Evolutionary conservation across 1,139 yeast genomes (phyloP), one percentile per base, ranked within the genome.

Genomic region (Sugiyamaella xylanicola): DNA sequence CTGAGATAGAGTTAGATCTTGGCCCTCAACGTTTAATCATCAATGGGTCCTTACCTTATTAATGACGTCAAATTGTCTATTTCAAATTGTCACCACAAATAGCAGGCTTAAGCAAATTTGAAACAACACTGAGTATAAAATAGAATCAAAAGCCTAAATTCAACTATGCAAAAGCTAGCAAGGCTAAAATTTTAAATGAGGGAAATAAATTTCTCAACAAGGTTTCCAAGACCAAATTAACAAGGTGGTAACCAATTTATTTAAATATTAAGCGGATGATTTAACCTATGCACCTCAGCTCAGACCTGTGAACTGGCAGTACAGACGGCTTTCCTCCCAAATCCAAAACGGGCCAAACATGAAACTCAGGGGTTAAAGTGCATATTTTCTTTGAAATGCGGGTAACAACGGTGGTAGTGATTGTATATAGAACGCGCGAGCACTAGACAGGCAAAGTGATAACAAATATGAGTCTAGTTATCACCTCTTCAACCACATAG

Each of bases 321-420:
- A 37, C 11, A 19, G 19, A 8, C 37, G 15, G 37, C 37, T 32
- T 20, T 20, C 45, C 45, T 41, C 45, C 45, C 45, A 41, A 39
- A 41, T 22, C 32, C 27, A 7, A 41, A 41, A 41, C 20, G 4
- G 45, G 45, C 16, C 27, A 41, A 41, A 25, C 45, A 20, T 41
- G 45, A 41, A 41, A 41, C 45, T 41, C 45, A 41, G 45, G 45
- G 45, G 45, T 32, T 32, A 32, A 32, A 15, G 15, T n/a, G 15
- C 13, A 15, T 15, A 32, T 8, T 8, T 32, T 15, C 29, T 5
- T 9, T 25, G 8, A 25, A 25, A 9, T 25, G 9, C 29, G 29
- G 29, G 29, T 25, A 25, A 25, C 29, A 9, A 25, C 8, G 29
- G 9, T 25, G 29, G 29, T 25, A 25, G 9, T 9, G 29, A 25